A percentile compares a stretch with the other conserved stretches of the same genome.
Conservation (phyloP, 1,139 yeast species). For the Scheffersomyces illinoinensis region DNA sequence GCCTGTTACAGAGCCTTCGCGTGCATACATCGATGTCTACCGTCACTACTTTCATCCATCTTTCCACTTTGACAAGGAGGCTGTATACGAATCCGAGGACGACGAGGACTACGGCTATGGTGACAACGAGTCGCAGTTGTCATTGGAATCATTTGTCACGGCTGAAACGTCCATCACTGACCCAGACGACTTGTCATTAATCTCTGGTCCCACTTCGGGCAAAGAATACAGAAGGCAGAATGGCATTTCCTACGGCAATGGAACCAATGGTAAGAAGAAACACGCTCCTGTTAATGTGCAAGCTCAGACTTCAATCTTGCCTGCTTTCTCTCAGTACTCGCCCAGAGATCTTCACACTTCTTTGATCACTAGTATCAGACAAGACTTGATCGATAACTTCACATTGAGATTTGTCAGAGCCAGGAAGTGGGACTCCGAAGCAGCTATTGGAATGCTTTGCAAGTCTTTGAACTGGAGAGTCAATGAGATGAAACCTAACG, state of each 20-base stretch:
- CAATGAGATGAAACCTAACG: slow-evolving; percentile 27
- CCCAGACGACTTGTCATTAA: slow-evolving; percentile 5
- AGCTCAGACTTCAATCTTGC: slow-evolving; percentile 6
- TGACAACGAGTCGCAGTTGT: slow-evolving; percentile 23
- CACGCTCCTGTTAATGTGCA: not conserved
- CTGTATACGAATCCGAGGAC: slow-evolving; percentile 14
- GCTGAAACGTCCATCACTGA: slow-evolving; percentile 35
- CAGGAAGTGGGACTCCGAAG: slow-evolving; percentile 39
- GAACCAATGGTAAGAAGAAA: slow-evolving; percentile 4
- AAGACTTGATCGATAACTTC: slow-evolving; percentile 38
- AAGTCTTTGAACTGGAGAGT: slow-evolving; percentile 43
- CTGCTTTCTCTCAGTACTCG: slow-evolving; percentile 24
- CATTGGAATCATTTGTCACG: slow-evolving; percentile 40
- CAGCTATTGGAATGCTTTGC: slow-evolving; percentile 34
- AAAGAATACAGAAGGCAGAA: slow-evolving; percentile 3
- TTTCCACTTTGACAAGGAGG: slow-evolving; percentile 20
- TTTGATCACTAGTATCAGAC: slow-evolving; percentile 21
- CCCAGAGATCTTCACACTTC: slow-evolving; percentile 28
- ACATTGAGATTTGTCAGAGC: slow-evolving; percentile 43
- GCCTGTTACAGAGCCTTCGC: slow-evolving; percentile 26
- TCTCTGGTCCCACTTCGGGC: not conserved
- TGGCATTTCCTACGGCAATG: not conserved
- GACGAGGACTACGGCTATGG: slow-evolving; percentile 15
- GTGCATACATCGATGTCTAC: slow-evolving; percentile 22
- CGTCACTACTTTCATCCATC: slow-evolving; percentile 23